Evolutionary conservation across 1,284 basidiomycete genomes (phyloP), one percentile per base, ranked within the genome.

Genomic region (Cryptococcus sp.): DNA sequence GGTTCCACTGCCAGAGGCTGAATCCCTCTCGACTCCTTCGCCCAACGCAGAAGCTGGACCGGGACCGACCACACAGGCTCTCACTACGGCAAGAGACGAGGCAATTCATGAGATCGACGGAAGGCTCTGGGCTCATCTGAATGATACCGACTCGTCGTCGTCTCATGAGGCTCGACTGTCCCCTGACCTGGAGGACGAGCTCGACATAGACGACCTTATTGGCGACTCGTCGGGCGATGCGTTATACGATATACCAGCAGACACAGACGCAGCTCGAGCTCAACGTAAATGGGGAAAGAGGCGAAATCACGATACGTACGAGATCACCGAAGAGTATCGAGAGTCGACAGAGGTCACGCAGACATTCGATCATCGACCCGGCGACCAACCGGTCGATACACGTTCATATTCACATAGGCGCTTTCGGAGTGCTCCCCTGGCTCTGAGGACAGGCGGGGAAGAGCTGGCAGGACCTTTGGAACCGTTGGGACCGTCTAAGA

Each of bases 281-380:
- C 54, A 63, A 14, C 47, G 58, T 7, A 55, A 63, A 21, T 45
- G 47, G 34, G 50, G 52, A 4, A 39, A 22, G 18, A 56, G 56
- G 42, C 54, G 59, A 9, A 53, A 59, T 12, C 14, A 47, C 16
- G 67, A 65, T 21, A 56, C 66, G 21, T 72, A 68, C 50, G 75
- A 77, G 59, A 71, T 77, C 49, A 72, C 66, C 4, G 74, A 74
- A 25, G 71, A 74, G 54, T 56, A 73, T 23, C 60, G 60, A 9
- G 72, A 75, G 53, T 68, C 60, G 18, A 69, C 62, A 0, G 45
- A 60, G 23, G 53, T 65, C 23, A 66, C 62, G 9, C 65, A 61
- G 33, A 53, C 60, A 1, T 33, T 67, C 2, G 53, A 62, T 35
- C 50, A 32, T 21, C 12, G 9, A 19, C 39, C 21, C 24, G 14